Base-by-base conservation (phyloP, 805 yeast genomes). In the Wickerhamiella azyma region DNA sequence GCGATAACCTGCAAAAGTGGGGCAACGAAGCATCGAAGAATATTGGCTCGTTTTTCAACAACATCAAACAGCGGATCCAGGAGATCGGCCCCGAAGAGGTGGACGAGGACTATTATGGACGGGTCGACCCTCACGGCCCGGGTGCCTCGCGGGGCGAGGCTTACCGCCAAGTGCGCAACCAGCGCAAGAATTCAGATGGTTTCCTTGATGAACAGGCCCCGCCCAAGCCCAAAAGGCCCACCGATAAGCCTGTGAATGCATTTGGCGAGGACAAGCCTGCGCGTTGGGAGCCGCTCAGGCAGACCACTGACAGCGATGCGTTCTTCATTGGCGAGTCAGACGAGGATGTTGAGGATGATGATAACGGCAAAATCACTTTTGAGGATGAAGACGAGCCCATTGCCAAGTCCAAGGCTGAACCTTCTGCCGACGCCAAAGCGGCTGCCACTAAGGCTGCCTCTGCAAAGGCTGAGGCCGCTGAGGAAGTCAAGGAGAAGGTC, bases 311-410 rank as follows among this genome's bases (percentile, higher is more conserved):
- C 13, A 29, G 44, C 14, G 59, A 56, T 30, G 58, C 59, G 13
- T 57, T 57, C 47, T 55, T 56, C 41, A 56, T 57, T 39, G 59
- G 59, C 38, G 60, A 57, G 40, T 53, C 58, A 45, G 60, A 57
- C 43, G 56, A 53, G 46, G 49, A 46, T 11, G 37, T 45, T 9
- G 43, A 46, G 14, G 51, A 47, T 28, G 53, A 43, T 32, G 50
- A 46, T 29, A 45, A 33, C 41, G 33, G 33, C 19, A 36, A 33
- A 21, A 30, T 41, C 36, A 24, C 33, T 26, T 32, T 39, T 41
- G 41, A 47, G 45, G 47, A 48, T 26, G 26, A 16, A n/a, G 26
- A 36, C 5, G 19, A 33, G 19, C 18, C 17, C 9, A 5, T 17
- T 5, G 37, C 19, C 17, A 33, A 33, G 37, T 5, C 19, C 19